Evolutionary conservation across 352 stramenopile species (phyloP), one percentile per base, ranked within the genome.

Genomic region (Phytophthora idaei): DNA sequence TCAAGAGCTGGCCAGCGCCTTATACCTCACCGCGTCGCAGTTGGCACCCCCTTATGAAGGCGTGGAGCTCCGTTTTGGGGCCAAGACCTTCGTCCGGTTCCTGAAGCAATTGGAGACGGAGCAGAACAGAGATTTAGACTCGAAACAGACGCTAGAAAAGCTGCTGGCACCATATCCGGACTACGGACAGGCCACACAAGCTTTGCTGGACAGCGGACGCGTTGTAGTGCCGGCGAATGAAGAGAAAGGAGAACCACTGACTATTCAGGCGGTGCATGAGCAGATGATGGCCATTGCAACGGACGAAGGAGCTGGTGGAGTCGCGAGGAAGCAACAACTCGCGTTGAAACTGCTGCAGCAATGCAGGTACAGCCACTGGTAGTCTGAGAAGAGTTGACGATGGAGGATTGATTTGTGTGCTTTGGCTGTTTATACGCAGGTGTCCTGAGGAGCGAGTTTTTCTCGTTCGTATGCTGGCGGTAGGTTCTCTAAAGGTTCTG

Each of bases 1-100:
- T 1, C 46, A 53, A 5, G 67, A 73, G 14, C 70, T 94, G 28
- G 60, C 78, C 3, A 77, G 78, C 31, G 87, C 83, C 28, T 76
- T 95, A 39, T 87, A 87, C 48, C 81, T 95, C 58, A 87, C 84
- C 7, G 76, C 83, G 14, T 87, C 83, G 15, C 76, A 95, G 71
- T 51, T 95, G 39, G 87, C 87, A 5, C 84, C 87, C 12, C 67
- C 85, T 0, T 79, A 94, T 48, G 73, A 89, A 50, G 85, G 87
- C 15, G 71, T 93, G 15, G 85, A 95, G 69, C 70, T 95, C 14
- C 85, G 82, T 8, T 92, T 95, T 44, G 79, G 77, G 11, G 61
- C 76, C 57, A 90, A 89, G 47, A 81, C 63, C 53, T 93, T 94
- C 50, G 76, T 76, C 6, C 66, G 80, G 2, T 71, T 94, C 41